These are phyloP conservation scores for Hericium alpestre DNA, from an alignment of 768 basidiomycete species.

Conservation along the genomic window DNA sequence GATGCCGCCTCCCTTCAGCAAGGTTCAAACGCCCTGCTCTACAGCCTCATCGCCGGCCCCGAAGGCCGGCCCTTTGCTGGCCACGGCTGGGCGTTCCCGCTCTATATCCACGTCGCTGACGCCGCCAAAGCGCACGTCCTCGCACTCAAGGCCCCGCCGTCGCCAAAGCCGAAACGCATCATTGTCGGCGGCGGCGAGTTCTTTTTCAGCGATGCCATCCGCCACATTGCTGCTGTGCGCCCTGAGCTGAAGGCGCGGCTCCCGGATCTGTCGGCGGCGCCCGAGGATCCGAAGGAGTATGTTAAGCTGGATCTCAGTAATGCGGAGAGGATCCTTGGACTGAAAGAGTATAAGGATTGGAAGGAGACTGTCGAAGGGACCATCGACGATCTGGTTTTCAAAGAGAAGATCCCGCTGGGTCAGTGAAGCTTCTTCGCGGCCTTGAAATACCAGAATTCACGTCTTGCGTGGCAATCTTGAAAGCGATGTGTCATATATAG, in stretches of 20 bases:
- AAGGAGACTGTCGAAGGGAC: constrained; percentile 4
- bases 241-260: neutral
- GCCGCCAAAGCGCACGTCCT: neutral
- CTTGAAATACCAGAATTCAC: too few relatives aligned
- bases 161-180: neutral
- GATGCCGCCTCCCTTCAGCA: neutral
- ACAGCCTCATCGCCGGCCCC: neutral
- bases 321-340: neutral
- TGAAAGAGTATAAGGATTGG: constrained; percentile 1
- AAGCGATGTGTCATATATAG: too few relatives aligned
- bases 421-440: neutral
- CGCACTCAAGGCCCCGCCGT: neutral
- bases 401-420: neutral
- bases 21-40: neutral
- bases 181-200: neutral
- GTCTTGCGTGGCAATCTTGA: too few relatives aligned
- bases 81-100: neutral
- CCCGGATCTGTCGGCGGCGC: neutral
- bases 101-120: neutral
- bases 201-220: neutral
- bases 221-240: neutral
- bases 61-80: neutral
- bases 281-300: constrained; percentile 5
- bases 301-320: neutral
- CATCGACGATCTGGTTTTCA: neutral